Base-by-base conservation (phyloP, 2,329 filamentous ascomycete genomes). In the Cercospora sp. region DNA sequence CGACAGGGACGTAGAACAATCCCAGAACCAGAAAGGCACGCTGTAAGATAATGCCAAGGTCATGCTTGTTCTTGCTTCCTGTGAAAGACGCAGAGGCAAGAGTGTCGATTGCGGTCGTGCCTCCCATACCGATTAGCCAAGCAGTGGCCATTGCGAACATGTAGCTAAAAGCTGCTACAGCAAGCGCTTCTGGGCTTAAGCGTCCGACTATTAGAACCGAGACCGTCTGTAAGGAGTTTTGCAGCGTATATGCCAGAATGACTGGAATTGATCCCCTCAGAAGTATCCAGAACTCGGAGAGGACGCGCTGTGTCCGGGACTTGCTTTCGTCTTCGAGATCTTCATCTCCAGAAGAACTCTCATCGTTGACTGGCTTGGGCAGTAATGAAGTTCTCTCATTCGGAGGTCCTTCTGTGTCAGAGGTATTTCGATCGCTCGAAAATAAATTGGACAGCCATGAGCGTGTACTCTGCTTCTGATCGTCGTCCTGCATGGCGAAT, bases 91-190 rank as follows among this genome's bases (percentile, higher is more conserved):
- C 92, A 0, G 91, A 94, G 1, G 91, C 92, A 26, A 96, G 82
- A 0, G 93, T 96, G 77, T 96, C 93, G 53, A 96, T 85, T 0
- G 93, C 93, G 1, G 92, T 96, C 0, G 92, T 94, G 7, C 93
- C 93, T 30, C 93, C 93, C 3, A 96, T 85, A 0, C 90, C 93
- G 67, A 96, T 91, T 42, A 96, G 85, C 92, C 93, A 96, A 0
- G 89, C 93, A 0, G 92, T 93, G 23, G 91, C 89, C 91, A 94
- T 93, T 64, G 93, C 93, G 73, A 96, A 96, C 93, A 96, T 96
- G 82, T 95, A 94, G 1, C 91, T 91, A 75, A 96, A 96, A 0
- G 93, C 92, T 1, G 92, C 90, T 0, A 90, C 91, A 0, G 93
- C 91, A 6, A 96, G 82, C 1, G 92, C 89, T 78, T 95, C 90